Base-by-base conservation (phyloP, 805 yeast species). In the Candida parachauliodes region DNA sequence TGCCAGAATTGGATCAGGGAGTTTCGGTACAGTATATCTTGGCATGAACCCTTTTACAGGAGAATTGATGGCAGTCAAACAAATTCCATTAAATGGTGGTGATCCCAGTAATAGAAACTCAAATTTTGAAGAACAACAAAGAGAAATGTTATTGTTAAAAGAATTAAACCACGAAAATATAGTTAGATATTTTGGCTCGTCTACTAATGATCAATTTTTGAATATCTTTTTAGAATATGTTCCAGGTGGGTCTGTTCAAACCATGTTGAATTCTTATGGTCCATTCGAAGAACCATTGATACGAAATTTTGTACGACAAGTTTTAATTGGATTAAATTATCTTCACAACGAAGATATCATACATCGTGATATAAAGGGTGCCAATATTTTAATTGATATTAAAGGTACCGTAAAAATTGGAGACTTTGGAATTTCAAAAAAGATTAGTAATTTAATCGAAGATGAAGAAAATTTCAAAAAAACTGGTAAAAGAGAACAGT, bases 11-110 rank as follows among this genome's bases (percentile, higher is more conserved):
- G 98, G 98, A 0, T 81, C 91, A 8, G 98, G 98, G 2, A 82
- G 94, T 43, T 93, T 88, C 68, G 98, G 98, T 22, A 81, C 87
- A 2, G 98, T 93, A 1, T 89, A 83, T 45, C 65, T 93, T 25
- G 98, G 97, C 0, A 79, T 93, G 80, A 87, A 89, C 55, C 84
- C 95, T 1, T 61, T 82, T 23, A 88, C 95, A 0, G 98, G 98
- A 29, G 98, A 88, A 55, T 68, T 93, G 36, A 87, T 91, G 95
- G 98, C 98, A 1, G 96, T 93, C 14, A 93, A 93, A 54, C 96
- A 89, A 57, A 96, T 93, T 1, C 83, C 82, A 32, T 56, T 89
- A 12, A 81, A 84, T 1, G 10, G 6, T 6, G 10, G 6, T 6
- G 32, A 23, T 5, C 3, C 31, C 6, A 23, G 20, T 12, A 19